Evolutionary conservation across 2,329 filamentous ascomycete genomes (phyloP).

Genomic region (Podosphaera xanthii): DNA sequence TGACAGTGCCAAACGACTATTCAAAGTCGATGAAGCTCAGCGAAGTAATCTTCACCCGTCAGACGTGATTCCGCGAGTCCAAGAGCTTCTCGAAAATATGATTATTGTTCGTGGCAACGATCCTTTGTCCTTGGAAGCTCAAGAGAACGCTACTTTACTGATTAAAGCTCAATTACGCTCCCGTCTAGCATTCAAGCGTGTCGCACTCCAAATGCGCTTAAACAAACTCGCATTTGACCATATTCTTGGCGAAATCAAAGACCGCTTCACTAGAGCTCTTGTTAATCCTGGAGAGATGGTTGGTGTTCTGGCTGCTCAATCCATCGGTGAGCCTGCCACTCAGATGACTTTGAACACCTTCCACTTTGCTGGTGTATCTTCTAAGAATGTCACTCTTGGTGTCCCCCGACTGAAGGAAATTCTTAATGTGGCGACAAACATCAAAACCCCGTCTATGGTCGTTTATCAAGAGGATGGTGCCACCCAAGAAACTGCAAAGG

Average conservation of each 20-base stretch:
- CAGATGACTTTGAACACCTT: constrained; percentile 99
- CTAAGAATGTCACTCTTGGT: constrained; percentile 98
- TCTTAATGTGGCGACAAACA: constrained; percentile 89
- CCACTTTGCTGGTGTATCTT: constrained; percentile 98
- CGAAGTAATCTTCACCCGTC: constrained; percentile 77
- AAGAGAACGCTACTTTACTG: constrained; percentile 67
- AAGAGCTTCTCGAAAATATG: constrained; percentile 51
- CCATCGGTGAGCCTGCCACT: constrained; percentile 92
- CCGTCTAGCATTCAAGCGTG: constrained; percentile 73
- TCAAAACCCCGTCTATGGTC: constrained; percentile 95
- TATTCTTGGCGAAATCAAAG: constrained; percentile 74
- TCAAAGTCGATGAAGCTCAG: constrained; percentile 66
- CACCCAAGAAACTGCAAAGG: constrained; percentile 62
- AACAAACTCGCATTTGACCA: constrained; percentile 86
- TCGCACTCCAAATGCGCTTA: constrained; percentile 66
- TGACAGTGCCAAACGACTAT: constrained; percentile 70
- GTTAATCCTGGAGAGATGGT: constrained; percentile 97
- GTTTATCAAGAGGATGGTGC: constrained; percentile 52
- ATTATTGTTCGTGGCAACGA: constrained; percentile 74
- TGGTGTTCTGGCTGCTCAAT: constrained; percentile 89
- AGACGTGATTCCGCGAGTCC: constrained; percentile 64
- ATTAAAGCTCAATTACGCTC: constrained; percentile 86
- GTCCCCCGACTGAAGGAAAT: constrained; percentile 98
- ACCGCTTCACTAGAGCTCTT: constrained; percentile 61
- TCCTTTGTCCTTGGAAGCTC: constrained; percentile 60